These are phyloP conservation scores for Funneliformis caledonium DNA, from an alignment of 371 early-diverging fungal species.

Conservation along the genomic window DNA sequence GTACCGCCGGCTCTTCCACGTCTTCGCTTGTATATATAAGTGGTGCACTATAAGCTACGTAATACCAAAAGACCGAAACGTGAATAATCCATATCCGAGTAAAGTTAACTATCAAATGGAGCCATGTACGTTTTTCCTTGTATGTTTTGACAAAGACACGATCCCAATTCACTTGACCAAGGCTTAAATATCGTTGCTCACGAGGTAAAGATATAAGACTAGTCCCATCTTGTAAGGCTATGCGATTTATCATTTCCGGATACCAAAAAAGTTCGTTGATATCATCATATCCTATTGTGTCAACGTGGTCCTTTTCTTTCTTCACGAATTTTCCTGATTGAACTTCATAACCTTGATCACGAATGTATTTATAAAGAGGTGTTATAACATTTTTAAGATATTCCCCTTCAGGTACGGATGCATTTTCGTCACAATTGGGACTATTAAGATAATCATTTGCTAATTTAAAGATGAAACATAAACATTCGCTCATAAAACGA, in stretches of 20 bases:
- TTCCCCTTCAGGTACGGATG: conserved; percentile 64
- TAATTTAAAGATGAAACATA: conserved; percentile 85
- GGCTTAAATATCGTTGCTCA: conserved; percentile 66
- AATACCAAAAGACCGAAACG: conserved; percentile 82
- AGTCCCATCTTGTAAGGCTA: conserved; percentile 56
- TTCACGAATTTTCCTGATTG: conserved; percentile 73
- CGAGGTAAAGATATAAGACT: conserved; percentile 64
- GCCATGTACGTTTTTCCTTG: conserved; percentile 83
- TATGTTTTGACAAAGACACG: conserved; percentile 83
- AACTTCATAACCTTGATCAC: conserved; percentile 77
- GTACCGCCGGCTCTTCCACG: conserved; percentile 56
- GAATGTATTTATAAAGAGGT: conserved; percentile 80
- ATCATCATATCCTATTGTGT: conserved; percentile 87
- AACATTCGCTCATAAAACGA: conserved; percentile 78
- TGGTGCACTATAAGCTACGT: conserved; percentile 74
- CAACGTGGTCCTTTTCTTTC: conserved; percentile 81
- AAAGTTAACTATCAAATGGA: conserved; percentile 87
- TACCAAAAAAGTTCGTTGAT: conserved; percentile 90
- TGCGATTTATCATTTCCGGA: conserved; percentile 66
- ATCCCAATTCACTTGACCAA: conserved; percentile 75
- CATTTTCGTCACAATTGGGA: conserved; percentile 49
- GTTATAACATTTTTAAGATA: conserved; percentile 74
- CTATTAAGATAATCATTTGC: conserved; percentile 67
- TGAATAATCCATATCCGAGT: conserved; percentile 89
- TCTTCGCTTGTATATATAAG: conserved; percentile 65